Percentiles rank a stretch among this genome's conserved stretches.
phyloP scores from a whole-genome alignment of 768 basidiomycete genomes.

The Termitomyces sp. region DNA sequence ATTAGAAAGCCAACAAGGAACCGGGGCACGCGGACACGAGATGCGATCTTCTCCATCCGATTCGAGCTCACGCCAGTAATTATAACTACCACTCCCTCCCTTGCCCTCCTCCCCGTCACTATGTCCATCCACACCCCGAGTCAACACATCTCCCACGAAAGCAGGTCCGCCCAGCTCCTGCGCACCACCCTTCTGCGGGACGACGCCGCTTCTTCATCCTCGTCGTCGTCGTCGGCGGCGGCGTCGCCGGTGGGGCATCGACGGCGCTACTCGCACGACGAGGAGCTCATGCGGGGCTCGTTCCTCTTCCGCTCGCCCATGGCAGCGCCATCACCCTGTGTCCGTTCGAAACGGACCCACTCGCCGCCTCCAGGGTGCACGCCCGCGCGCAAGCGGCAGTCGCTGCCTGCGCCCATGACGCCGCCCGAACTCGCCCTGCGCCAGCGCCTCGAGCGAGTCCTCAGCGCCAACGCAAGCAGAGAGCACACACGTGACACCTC shows the following conservation, averaged over 20 bases:
- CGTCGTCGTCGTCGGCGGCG: neutral
- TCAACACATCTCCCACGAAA: neutral
- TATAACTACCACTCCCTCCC: neutral
- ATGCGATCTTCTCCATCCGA: neutral
- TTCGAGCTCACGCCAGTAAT: neutral
- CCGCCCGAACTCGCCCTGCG: constrained; percentile 52
- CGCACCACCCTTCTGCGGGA: neutral
- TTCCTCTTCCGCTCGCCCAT: constrained; percentile 24
- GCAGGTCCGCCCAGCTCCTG: neutral
- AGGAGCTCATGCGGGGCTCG: constrained; percentile 16
- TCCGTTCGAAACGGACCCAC: neutral
- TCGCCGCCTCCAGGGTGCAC: neutral
- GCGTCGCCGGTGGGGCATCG: neutral
- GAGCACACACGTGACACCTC: neutral
- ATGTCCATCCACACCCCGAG: neutral
- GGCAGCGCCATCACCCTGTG: neutral
- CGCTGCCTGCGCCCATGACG: constrained; percentile 21
- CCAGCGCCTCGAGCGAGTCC: constrained; percentile 45
- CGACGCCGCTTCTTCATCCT: neutral
- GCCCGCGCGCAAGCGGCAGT: constrained; percentile 6
- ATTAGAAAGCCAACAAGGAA: neutral
- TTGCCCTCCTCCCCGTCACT: neutral
- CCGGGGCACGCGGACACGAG: neutral
- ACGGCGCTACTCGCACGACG: constrained; percentile 7
- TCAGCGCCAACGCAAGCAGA: constrained; percentile 16